These are phyloP conservation scores for Malus hybrid DNA, from an alignment of 331 rosid genomes.

Conservation along the genomic window DNA sequence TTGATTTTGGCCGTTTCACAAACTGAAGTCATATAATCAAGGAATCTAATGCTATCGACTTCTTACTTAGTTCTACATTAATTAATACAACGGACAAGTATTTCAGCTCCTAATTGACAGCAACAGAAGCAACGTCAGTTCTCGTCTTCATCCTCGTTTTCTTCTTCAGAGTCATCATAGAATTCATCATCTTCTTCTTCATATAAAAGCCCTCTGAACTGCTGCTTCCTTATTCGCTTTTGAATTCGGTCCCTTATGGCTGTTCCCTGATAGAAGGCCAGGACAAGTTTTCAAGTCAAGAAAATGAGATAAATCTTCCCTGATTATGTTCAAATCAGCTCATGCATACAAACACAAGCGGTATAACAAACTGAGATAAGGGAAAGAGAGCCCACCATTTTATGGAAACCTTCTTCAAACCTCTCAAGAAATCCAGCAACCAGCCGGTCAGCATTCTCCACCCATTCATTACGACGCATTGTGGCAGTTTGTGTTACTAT, in stretches of 20 bases:
- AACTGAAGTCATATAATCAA: background rate
- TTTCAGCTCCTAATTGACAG: background rate
- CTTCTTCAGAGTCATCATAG: constrained; percentile 40
- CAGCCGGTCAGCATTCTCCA: constrained; percentile 88
- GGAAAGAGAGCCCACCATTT: constrained; percentile 46
- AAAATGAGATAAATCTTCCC: background rate
- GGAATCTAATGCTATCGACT: too few relatives aligned
- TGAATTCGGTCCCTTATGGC: constrained; percentile 86
- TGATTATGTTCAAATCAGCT: background rate
- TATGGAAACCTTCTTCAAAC: constrained; percentile 95
- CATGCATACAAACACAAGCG: background rate
- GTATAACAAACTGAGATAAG: background rate
- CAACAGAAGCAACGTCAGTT: background rate
- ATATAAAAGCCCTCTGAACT: constrained; percentile 30
- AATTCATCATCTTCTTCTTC: constrained; percentile 43
- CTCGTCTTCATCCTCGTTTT: constrained; percentile 26
- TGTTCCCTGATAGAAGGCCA: constrained; percentile 52
- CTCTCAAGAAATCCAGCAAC: constrained; percentile 92
- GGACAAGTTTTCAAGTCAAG: background rate
- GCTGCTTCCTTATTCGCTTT: constrained; percentile 58
- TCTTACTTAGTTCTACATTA: background rate
- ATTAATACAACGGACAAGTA: background rate
- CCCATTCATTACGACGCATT: constrained; percentile 86
- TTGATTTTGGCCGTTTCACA: background rate
- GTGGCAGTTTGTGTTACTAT: constrained; percentile 64